Evolutionary conservation across 805 yeast genomes (phyloP).

Genomic region (Clavispora fructus): DNA sequence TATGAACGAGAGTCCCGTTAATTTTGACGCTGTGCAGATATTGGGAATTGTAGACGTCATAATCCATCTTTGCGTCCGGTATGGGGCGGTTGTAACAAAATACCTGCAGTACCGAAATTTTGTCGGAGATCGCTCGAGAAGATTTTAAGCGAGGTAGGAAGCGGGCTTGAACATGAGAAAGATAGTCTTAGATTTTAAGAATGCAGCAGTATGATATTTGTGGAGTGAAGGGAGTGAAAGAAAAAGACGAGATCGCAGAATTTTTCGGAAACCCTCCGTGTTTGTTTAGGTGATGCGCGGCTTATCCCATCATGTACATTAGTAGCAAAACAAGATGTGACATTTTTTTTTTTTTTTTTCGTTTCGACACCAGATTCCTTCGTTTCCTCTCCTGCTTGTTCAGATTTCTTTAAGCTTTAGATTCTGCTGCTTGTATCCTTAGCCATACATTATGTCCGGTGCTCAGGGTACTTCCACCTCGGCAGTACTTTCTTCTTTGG

Average conservation of each 20-base stretch:
- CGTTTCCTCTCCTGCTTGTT: neutral
- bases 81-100: too few species aligned
- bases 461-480: slow-evolving; percentile 38
- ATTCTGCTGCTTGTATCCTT: too few species aligned
- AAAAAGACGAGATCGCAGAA: too few species aligned
- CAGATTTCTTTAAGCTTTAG: neutral
- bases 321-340: neutral
- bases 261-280: too few species aligned
- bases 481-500: slow-evolving; percentile 67
- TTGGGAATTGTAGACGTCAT: neutral
- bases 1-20: neutral
- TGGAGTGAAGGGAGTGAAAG: too few species aligned
- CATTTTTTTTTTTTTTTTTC: neutral
- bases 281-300: neutral
- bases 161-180: too few species aligned
- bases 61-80: neutral
- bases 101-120: too few species aligned
- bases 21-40: neutral
- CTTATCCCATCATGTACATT: neutral
- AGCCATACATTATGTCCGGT: neutral
- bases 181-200: too few species aligned
- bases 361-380: neutral
- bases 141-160: too few species aligned
- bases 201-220: too few species aligned
- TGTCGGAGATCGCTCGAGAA: too few species aligned